Evolutionary conservation across 257 asterid genomes (phyloP).

Genomic region (Ocimum tenuiflorum): DNA sequence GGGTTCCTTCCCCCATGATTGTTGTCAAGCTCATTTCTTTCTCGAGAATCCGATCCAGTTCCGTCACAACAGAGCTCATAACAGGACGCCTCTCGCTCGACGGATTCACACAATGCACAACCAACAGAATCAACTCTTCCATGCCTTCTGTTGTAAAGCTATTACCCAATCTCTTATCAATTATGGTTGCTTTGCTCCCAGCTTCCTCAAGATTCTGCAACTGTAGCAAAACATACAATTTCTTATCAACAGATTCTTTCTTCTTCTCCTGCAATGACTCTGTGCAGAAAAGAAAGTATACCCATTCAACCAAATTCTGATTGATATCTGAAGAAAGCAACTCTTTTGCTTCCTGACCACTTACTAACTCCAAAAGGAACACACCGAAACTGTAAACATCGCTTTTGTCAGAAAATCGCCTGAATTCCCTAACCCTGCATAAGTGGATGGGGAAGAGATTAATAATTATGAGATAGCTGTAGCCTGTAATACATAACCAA

Average conservation of each 20-base stretch:
- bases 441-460: slow-evolving; percentile 14
- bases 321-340: slow-evolving; percentile 45
- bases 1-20: slow-evolving; percentile 90
- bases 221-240: slow-evolving; percentile 26
- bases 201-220: slow-evolving; percentile 61
- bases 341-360: slow-evolving; percentile 62
- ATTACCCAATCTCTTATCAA: slow-evolving; percentile 65
- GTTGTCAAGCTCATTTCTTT: slow-evolving; percentile 89
- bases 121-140: slow-evolving; percentile 69
- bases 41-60: slow-evolving; percentile 73
- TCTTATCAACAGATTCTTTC: neutral
- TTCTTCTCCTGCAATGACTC: neutral
- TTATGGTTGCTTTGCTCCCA: slow-evolving; percentile 44
- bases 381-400: slow-evolving; percentile 86
- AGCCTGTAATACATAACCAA: neutral
- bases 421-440: slow-evolving; percentile 77
- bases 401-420: slow-evolving; percentile 81
- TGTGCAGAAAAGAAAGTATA: slow-evolving; percentile 19
- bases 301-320: slow-evolving; percentile 76
- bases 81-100: slow-evolving; percentile 72
- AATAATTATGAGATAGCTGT: neutral
- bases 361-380: slow-evolving; percentile 80
- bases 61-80: slow-evolving; percentile 68
- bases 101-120: slow-evolving; percentile 49
- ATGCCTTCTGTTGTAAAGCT: slow-evolving; percentile 76